Evolutionary conservation across 768 basidiomycete genomes (phyloP), one percentile per base, ranked within the genome.

Genomic region (Kwoniella pini): DNA sequence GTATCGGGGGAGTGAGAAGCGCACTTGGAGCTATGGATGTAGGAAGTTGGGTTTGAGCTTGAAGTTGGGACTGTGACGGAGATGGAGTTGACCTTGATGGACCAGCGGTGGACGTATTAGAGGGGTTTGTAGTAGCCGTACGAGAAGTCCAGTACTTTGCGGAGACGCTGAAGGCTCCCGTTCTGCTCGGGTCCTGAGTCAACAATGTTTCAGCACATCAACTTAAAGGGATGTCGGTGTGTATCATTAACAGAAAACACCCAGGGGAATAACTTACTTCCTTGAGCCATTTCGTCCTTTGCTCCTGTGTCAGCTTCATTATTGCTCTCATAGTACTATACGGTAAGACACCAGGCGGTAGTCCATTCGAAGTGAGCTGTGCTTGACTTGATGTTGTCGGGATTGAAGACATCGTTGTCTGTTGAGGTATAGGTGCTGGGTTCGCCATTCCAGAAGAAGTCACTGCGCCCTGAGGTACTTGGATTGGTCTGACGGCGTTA

Each of bases 101-200:
- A 24, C 39, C 24, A 6, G 57, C 55, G 15, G 55, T 26, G 13
- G 31, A 28, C 22, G 30, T 39, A 21, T 31, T 45, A 9, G 43
- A 24, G 54, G n/a, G 42, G 36, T 42, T 28, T 15, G 7, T 7
- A 36, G 53, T 22, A 28, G 38, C 48, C 40, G 28, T 59, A 36
- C 40, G 38, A 22, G 22, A 42, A 3, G 48, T 50, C 57, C 57
- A 59, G 40, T 59, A 59, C 36, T 53, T 59, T 21, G 51, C 17
- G 10, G 58, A 60, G 12, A 46, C 11, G 43, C 44, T 60, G 50
- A 52, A 60, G 3, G 48, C 49, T 28, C 27, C 26, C 12, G 33
- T 19, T n/a, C 58, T 40, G 15, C 17, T 22, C 17, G 58, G 50
- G 10, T 60, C 58, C 58, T n/a, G n/a, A n/a, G n/a, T n/a, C n/a